Conservation (phyloP, 352 stramenopile genomes). For the Pythium coloratum region DNA sequence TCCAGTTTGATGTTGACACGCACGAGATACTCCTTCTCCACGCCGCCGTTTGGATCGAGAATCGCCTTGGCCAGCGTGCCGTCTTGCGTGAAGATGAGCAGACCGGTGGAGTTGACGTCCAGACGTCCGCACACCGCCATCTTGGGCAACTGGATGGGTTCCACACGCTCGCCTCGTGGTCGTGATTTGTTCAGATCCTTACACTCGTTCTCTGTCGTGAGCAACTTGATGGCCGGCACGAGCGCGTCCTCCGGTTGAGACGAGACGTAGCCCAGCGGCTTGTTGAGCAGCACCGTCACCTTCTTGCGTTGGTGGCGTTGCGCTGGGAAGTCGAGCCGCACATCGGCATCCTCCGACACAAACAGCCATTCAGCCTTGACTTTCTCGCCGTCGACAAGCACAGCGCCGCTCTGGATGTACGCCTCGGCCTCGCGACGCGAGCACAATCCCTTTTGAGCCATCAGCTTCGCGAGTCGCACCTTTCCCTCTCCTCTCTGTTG, state of each 20-base stretch:
- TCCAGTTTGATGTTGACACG: constrained; percentile 63
- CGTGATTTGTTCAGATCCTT: constrained; percentile 53
- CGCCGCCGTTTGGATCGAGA: constrained; percentile 61
- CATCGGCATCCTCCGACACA: constrained; percentile 54
- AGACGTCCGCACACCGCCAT: constrained; percentile 82
- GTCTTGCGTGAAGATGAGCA: constrained; percentile 85
- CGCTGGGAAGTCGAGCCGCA: constrained; percentile 62
- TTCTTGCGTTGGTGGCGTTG: constrained; percentile 76
- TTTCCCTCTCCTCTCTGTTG: constrained; percentile 22
- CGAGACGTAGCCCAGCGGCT: constrained; percentile 80
- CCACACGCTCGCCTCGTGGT: constrained; percentile 30
- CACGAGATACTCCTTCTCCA: constrained; percentile 88
- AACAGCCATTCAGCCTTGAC: constrained; percentile 69
- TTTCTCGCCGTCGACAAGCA: constrained; percentile 74
- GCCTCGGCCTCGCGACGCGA: constrained; percentile 78
- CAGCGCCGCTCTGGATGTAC: constrained; percentile 75
- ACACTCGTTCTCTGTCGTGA: constrained; percentile 79
- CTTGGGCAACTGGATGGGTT: constrained; percentile 70
- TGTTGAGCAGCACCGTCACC: constrained; percentile 82
- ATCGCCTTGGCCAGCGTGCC: constrained; percentile 76
- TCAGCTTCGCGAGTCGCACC: constrained; percentile 78
- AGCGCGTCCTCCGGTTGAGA: constrained; percentile 69
- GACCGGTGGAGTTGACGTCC: constrained; percentile 81
- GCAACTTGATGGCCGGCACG: constrained; percentile 69
- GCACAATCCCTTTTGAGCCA: constrained; percentile 74